phyloP scores from a whole-genome alignment of 371 early-diverging fungal genomes.

The Dinochytrium kinnereticum region DNA sequence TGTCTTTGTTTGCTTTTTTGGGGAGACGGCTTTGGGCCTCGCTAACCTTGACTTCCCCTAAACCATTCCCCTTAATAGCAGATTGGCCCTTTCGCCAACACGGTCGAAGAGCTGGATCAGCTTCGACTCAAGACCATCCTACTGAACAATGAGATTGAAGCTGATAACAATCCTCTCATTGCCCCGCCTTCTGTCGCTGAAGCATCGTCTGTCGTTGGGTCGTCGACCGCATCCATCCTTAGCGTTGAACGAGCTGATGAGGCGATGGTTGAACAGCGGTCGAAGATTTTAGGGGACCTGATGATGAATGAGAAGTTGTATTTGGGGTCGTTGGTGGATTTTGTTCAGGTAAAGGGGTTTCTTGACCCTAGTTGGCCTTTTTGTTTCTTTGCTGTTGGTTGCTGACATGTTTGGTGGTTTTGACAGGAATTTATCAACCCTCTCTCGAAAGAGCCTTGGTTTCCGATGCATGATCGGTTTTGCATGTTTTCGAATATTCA shows the following conservation, averaged over 20 bases:
- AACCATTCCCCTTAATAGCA: constrained; percentile 8
- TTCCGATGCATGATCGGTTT: constrained; percentile 28
- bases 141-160: constrained; percentile 25
- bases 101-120: constrained; percentile 24
- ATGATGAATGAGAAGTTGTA: neutral
- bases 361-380: neutral
- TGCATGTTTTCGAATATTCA: constrained; percentile 32
- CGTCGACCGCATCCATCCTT: neutral
- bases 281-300: neutral
- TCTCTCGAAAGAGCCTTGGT: constrained; percentile 23
- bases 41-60: too few species aligned
- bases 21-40: too few species aligned
- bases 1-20: too few species aligned
- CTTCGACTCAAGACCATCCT: constrained; percentile 22
- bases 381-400: neutral
- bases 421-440: constrained; percentile 37
- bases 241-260: constrained; percentile 8
- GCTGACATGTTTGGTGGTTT: constrained; percentile 19
- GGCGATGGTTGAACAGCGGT: neutral
- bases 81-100: constrained; percentile 35
- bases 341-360: neutral
- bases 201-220: neutral
- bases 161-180: too few species aligned
- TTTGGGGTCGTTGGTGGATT: neutral
- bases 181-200: too few species aligned